Base-by-base conservation (phyloP, 306 rosid genomes). In the Betula pendula region DNA sequence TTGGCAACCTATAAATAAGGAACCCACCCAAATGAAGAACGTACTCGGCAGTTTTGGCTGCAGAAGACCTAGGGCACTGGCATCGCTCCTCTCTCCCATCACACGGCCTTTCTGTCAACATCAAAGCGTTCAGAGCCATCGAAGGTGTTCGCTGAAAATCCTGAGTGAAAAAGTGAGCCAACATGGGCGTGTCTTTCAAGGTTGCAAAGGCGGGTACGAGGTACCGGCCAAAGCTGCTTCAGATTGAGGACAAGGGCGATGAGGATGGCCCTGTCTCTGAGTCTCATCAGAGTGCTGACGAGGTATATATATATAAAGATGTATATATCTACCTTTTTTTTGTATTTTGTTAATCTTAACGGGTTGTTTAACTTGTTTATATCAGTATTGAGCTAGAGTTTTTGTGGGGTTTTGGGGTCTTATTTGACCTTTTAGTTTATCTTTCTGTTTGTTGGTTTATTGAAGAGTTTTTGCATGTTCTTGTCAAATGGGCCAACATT, bases 171-270 rank as follows among this genome's bases (percentile, higher is more conserved):
- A 44, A 68, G 55, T 13, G 48, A 65, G 47, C 17, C 35, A 24
- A 17, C 22, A 84, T 84, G 87, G 87, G 87, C 9, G 72, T 81
- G 60, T 81, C 85, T 44, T 84, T 84, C 80, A 75, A 77, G 80
- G 82, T 84, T 22, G 65, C 85, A 31, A 77, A 70, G 74, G 65
- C 31, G 60, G 87, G 87, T 11, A 77, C 80, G 17, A 73, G 87
- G 80, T 81, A 84, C 80, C 75, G 35, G 55, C 85, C 78, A 22
- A 84, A 81, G 80, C 67, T n/a, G 53, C 42, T 52, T 60, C 80
- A 72, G 56, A 47, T 58, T 55, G 78, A 80, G 68, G 40, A 40
- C 27, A 68, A 52, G 6, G 69, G 6, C 47, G 14, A 50, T 4
- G 80, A 62, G 3, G 40, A 27, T 20, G 77, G 27, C 20, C 60